Evolutionary conservation across 2,329 filamentous ascomycete species (phyloP), one percentile per base, ranked within the genome.

Genomic region (Cladophialophora chaetospira): DNA sequence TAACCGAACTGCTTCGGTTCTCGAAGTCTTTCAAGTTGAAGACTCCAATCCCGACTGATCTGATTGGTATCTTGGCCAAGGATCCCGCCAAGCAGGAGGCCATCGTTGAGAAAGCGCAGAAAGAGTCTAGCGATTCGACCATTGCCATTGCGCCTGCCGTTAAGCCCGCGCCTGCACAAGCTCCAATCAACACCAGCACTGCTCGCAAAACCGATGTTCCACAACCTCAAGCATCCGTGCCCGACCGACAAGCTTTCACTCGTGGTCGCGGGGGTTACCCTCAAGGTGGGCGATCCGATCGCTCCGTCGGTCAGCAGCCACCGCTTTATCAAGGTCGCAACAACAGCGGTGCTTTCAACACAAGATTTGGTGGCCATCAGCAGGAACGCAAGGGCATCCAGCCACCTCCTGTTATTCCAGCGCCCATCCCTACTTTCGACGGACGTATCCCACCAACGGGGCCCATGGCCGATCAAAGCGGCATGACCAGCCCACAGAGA

Each of bases 1-100:
- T 99, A 60, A 96, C 90, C 58, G 94, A 99, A 74, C 76, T 99
- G 56, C 95, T 94, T 79, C 96, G 93, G 69, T 99, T 99, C 72
- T 91, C 94, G 1, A 84, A 87, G 65, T 94, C 84, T 70, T 99
- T 99, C 80, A 97, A 97, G 75, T 82, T 99, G 15, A 88, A 89
- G 47, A 97, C 93, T 2, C 91, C 92, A 4, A 91, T 99, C 9
- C 94, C 94, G 1, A 86, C 84, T 49, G 94, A 99, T 72, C 76
- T 99, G 31, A 91, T 99, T 25, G 88, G 90, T 1, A 99, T 99
- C 64, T 88, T 99, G 59, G 93, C 94, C 57, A 99, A 97, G 71
- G 94, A 99, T 70, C 91, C 91, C n/a, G 82, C 79, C 43, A 99
- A 97, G 76, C 94, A 97, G 73, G 86, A 91, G 68, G 86, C 92